A percentile compares a stretch with the other conserved stretches of the same genome.
Evolutionary conservation across 2,329 filamentous ascomycete genomes (phyloP).

Genomic region (Parafenestella ontariensis): DNA sequence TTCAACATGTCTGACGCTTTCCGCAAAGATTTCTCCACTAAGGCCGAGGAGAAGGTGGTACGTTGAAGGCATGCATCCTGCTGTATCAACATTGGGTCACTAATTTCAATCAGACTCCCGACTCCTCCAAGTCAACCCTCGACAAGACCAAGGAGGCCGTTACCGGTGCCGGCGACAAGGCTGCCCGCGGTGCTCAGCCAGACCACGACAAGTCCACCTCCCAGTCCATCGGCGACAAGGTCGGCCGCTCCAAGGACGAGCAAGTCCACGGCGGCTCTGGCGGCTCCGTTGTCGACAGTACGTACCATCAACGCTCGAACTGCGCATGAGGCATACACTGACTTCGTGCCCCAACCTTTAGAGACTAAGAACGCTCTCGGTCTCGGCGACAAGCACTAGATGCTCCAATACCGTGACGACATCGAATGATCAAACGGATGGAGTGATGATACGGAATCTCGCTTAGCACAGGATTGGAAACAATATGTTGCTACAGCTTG

Average conservation of each 20-base stretch:
- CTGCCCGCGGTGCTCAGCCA: constrained; percentile 50
- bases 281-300: constrained; percentile 50
- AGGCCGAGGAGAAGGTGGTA: constrained; percentile 60
- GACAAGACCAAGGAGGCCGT: constrained; percentile 64
- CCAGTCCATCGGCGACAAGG: constrained; percentile 57
- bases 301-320: background rate
- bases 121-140: constrained; percentile 67
- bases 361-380: constrained; percentile 58
- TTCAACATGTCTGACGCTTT: constrained; percentile 66
- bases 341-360: background rate
- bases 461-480: background rate
- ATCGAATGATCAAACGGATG: constrained; percentile 6
- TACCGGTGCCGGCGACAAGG: constrained; percentile 64
- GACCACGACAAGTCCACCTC: constrained; percentile 62
- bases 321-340: background rate
- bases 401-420: constrained; percentile 7
- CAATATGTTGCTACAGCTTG: background rate
- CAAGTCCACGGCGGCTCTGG: constrained; percentile 47
- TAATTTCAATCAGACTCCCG: constrained; percentile 55
- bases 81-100: background rate
- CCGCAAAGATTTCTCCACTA: constrained; percentile 67
- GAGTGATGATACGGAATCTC: background rate
- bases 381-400: constrained; percentile 51
- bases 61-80: background rate
- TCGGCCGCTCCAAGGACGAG: constrained; percentile 49